Conservation (phyloP, 2,329 filamentous ascomycete species). For the Ophiocordyceps camponoti-leonardi region DNA sequence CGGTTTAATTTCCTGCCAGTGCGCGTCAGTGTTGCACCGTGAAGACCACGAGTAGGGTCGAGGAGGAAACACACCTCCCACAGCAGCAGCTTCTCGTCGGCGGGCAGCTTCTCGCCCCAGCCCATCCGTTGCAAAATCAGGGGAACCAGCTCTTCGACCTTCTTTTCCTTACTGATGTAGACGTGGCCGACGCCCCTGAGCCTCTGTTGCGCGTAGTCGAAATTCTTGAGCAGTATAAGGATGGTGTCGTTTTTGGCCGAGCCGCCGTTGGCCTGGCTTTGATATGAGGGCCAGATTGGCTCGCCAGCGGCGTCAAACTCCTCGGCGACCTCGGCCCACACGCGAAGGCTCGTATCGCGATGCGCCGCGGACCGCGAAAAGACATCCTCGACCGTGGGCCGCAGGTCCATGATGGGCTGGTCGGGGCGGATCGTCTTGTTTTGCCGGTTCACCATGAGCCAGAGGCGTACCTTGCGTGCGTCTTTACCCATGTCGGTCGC, state of each 20-base stretch:
- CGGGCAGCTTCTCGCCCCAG: conserved; percentile 61
- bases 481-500: conserved; percentile 54
- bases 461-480: conserved; percentile 58
- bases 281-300: conserved; percentile 52
- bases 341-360: conserved; percentile 56
- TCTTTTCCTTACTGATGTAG: conserved; percentile 77
- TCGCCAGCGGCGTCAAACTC: conserved; percentile 50
- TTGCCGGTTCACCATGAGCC: conserved; percentile 97
- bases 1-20: conserved; percentile 69
- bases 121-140: conserved; percentile 68
- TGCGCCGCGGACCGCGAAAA: conserved; percentile 33
- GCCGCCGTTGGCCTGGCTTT: conserved; percentile 37
- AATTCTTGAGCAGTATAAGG: conserved; percentile 83
- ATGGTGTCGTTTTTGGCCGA: conserved; percentile 47
- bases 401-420: conserved; percentile 60
- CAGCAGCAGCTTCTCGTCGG: conserved; percentile 45
- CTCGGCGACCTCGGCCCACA: conserved; percentile 73
- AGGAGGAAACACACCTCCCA: conserved; percentile 46
- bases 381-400: conserved; percentile 61
- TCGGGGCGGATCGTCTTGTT: conserved; percentile 94
- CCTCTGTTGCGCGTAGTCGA: conserved; percentile 61
- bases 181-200: conserved; percentile 65
- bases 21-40: neutral
- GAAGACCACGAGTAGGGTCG: neutral
- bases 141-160: conserved; percentile 67